Conservation (phyloP, 208 protist genomes). For the Leishmania martiniquensis region DNA sequence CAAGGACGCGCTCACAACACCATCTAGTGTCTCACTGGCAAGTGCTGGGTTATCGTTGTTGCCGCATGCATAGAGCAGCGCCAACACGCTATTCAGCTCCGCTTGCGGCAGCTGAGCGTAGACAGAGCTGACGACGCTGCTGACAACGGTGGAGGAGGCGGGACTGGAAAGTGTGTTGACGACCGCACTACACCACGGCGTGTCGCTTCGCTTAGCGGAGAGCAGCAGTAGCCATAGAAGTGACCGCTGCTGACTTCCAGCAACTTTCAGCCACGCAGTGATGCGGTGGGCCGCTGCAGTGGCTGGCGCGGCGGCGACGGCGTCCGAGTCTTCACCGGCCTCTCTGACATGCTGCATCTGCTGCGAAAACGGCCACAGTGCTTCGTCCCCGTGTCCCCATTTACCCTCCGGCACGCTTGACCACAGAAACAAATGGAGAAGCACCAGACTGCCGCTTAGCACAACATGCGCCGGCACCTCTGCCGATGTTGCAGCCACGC, state of each 20-base stretch:
- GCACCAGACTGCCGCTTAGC: slow-evolving; percentile 21
- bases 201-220: slow-evolving; percentile 18
- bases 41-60: slow-evolving; percentile 25
- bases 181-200: slow-evolving; percentile 16
- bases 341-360: background rate
- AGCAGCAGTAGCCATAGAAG: slow-evolving; percentile 28
- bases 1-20: slow-evolving; percentile 13
- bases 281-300: background rate
- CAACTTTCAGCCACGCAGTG: slow-evolving; percentile 13
- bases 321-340: background rate
- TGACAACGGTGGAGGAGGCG: slow-evolving; percentile 12
- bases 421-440: slow-evolving; percentile 34
- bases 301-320: background rate
- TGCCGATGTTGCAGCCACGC: slow-evolving; percentile 1
- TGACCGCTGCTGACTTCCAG: slow-evolving; percentile 13
- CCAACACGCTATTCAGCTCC: slow-evolving; percentile 10
- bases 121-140: background rate
- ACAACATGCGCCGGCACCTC: slow-evolving; percentile 2
- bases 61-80: slow-evolving; percentile 29
- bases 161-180: slow-evolving; percentile 15
- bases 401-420: slow-evolving; percentile 5
- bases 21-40: slow-evolving; percentile 22
- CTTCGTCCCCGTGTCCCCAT: slow-evolving; percentile 22
- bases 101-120: background rate
- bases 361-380: slow-evolving; percentile 20